Evolutionary conservation across 2,329 filamentous ascomycete species (phyloP).

Genomic region (Aspergillus pseudoglaucus): DNA sequence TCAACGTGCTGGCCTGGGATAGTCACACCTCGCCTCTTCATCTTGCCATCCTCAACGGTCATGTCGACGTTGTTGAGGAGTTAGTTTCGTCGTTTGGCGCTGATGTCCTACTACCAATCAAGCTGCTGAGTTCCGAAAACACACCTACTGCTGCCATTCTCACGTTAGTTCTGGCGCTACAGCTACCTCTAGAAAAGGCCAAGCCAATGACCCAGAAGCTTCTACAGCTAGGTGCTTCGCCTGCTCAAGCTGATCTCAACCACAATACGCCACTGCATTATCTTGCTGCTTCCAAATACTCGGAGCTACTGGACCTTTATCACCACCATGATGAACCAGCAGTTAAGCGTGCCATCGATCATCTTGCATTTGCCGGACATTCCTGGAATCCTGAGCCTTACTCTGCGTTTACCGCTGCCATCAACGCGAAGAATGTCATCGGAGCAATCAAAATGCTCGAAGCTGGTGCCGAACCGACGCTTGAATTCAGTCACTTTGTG

Average conservation of each 20-base stretch:
- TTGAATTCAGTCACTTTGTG: slow-evolving; percentile 51
- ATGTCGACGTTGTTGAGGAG: slow-evolving; percentile 60
- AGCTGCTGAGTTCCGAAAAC: slow-evolving; percentile 45
- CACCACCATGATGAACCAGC: slow-evolving; percentile 53
- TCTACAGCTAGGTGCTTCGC: slow-evolving; percentile 64
- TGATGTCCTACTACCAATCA: slow-evolving; percentile 68
- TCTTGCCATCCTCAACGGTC: slow-evolving; percentile 68
- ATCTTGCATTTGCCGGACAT: slow-evolving; percentile 45
- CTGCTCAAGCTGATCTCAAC: slow-evolving; percentile 62
- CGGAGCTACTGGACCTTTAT: slow-evolving; percentile 38
- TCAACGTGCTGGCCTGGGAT: slow-evolving; percentile 77
- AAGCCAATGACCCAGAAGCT: slow-evolving; percentile 59
- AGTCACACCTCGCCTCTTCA: slow-evolving; percentile 67
- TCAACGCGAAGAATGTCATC: slow-evolving; percentile 47
- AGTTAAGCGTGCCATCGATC: slow-evolving; percentile 59
- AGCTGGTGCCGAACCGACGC: slow-evolving; percentile 52
- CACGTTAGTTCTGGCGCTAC: slow-evolving; percentile 61
- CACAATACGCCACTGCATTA: slow-evolving; percentile 62
- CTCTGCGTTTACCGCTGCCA: slow-evolving; percentile 54
- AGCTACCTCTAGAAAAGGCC: slow-evolving; percentile 57
- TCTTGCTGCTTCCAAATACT: slow-evolving; percentile 49
- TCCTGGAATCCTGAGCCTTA: slow-evolving; percentile 31
- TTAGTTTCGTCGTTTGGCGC: slow-evolving; percentile 69
- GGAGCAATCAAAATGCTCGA: slow-evolving; percentile 57
- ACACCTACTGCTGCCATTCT: slow-evolving; percentile 56